phyloP scores from a whole-genome alignment of 2,329 filamentous ascomycete genomes.

The Scopulariopsis brevicaulis region DNA sequence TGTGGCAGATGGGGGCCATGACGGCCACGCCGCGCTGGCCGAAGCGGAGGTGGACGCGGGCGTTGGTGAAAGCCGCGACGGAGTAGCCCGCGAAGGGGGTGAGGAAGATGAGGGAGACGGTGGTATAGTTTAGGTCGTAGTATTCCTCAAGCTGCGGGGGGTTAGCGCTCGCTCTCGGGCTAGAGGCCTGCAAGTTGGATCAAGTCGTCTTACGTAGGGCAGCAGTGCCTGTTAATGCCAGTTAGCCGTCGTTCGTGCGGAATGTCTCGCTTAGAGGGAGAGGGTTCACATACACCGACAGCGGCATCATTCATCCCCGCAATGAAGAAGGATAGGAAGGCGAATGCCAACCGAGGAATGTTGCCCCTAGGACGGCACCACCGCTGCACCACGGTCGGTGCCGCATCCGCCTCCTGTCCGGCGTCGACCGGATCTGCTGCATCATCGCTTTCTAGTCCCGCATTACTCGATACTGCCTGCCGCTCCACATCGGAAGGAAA shows the following conservation, averaged over 20 bases:
- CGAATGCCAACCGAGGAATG: constrained; percentile 19
- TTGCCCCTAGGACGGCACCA: constrained; percentile 25
- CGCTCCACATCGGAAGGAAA: too few relatives aligned
- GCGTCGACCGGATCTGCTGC: too few relatives aligned
- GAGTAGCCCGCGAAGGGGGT: constrained; percentile 54
- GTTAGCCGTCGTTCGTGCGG: too few relatives aligned
- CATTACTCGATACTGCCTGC: too few relatives aligned
- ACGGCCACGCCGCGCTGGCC: constrained; percentile 58
- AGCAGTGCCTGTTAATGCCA: too few relatives aligned
- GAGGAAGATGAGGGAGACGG: constrained; percentile 53
- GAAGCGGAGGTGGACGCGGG: constrained; percentile 42
- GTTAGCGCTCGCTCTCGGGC: not conserved
- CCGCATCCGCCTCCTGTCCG: not conserved
- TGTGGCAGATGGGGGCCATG: constrained; percentile 47
- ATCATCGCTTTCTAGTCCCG: not conserved
- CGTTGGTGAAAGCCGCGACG: constrained; percentile 48
- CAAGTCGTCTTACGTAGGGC: not conserved
- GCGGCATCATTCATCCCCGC: constrained; percentile 54
- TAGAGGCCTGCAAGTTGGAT: too few relatives aligned
- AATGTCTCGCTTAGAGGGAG: too few relatives aligned
- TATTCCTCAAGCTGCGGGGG: constrained; percentile 43
- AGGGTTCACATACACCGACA: constrained; percentile 33
- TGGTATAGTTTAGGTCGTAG: constrained; percentile 45
- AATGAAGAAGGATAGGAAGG: constrained; percentile 47
- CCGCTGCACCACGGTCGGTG: constrained; percentile 10